Evolutionary conservation across 306 rosid species (phyloP), one percentile per base, ranked within the genome.

Genomic region (Cicer arietinum): DNA sequence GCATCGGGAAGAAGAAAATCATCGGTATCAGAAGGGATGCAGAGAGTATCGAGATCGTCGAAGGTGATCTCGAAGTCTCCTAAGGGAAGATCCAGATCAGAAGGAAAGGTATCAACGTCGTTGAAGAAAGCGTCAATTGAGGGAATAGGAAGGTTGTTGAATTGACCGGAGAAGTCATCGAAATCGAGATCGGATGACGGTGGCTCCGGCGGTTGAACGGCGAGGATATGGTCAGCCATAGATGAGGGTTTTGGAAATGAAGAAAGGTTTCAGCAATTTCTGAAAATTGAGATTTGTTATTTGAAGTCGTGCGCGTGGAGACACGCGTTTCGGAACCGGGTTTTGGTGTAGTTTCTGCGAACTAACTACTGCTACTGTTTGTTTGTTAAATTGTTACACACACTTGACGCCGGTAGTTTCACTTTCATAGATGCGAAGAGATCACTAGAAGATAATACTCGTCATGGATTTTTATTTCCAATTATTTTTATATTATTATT

Each of bases 11-110:
- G 64, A 59, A 92, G 76, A 58, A 90, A 86, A 37, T 81, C 92
- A 1, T 92, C 93, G 16, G 82, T 53, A 16, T 88, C 90, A 0
- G 89, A 76, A 6, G 96, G 98, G 12, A 91, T 56, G 67, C 41
- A 74, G 59, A 88, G 80, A 3, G 70, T 65, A 10, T 88, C 96
- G 1, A 88, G 69, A 48, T 86, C 99, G 3, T 92, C 98, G n/a
- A 95, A 86, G 6, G 88, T 90, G 67, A 92, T 78, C 50, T 90
- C 96, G 71, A 68, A 84, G 7, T 90, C 93, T 2, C 79, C 88
- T 40, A 89, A 47, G 71, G 83, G 84, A 1, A 86, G 84, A 0
- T 81, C 90, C 0, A 87, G 81, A 80, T 90, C 96, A 48, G 90
- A 79, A 20, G 82, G 43, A 48, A 88, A 83, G 1, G 80, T 30